Base-by-base conservation (phyloP, 495 filamentous ascomycete genomes). In the Daldinia loculata region DNA sequence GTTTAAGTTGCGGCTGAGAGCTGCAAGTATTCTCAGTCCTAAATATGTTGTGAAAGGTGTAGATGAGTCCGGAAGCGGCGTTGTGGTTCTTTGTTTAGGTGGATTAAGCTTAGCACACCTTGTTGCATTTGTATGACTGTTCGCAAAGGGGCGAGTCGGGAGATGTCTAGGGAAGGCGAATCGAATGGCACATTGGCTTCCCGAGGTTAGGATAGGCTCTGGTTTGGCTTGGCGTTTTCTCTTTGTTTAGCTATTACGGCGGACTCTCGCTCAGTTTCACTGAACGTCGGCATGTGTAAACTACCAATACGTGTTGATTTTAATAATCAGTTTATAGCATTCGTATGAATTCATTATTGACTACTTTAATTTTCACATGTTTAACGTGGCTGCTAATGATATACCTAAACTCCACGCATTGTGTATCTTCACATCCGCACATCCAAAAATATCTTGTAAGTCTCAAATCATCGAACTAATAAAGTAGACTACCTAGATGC, bases 31-130 rank as follows among this genome's bases (percentile, higher is more conserved):
- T 27, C 57, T 56, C 15, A 1, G 45, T 24, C 26, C 11, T n/a
- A 15, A 32, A 29, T 32, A 48, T 27, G 24, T 57, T 39, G 19
- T 45, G 36, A 56, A 61, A 2, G 67, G 67, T 34, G 69, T 52
- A 60, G 34, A 32, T 43, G 36, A 38, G 6, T 36, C 34, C 36
- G 66, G 56, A 58, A 59, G n/a, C 50, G 70, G 70, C 65, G 70
- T 73, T 62, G 29, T 2, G 66, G 56, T 69, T 63, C 70, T 73
- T 73, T 73, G 38, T 69, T 52, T 15, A 19, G 56, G 60, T 26
- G 52, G 45, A 61, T 27, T 34, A 52, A 6, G 48, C 50, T 69
- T 19, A 19, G 22, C 53, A 64, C 61, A 38, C 65, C 32, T 27
- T 55, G 45, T 58, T 69, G 65, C 70, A 73, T 69, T 68, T 61